These are phyloP conservation scores for Trichosporon faecale DNA, from an alignment of 1,284 basidiomycete genomes.

Conservation along the genomic window DNA sequence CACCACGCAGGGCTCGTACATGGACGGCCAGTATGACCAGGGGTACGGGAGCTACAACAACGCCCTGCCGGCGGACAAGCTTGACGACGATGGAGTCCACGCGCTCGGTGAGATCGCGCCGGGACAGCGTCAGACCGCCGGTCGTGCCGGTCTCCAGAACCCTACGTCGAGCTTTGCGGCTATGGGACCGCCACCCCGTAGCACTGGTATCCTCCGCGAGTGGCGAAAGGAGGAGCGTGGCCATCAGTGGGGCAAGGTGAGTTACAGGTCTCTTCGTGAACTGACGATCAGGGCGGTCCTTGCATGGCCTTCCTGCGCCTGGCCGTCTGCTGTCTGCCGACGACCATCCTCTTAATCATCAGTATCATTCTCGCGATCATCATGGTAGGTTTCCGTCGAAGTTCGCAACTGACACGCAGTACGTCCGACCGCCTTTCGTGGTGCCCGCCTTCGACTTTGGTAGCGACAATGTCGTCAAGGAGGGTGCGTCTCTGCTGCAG, in stretches of 20 bases:
- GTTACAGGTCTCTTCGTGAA: slow-evolving; percentile 15
- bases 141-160: slow-evolving; percentile 34
- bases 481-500: slow-evolving; percentile 11
- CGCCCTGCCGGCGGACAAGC: slow-evolving; percentile 34
- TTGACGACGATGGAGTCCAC: slow-evolving; percentile 21
- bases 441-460: slow-evolving; percentile 3
- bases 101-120: slow-evolving; percentile 17
- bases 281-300: slow-evolving; percentile 43
- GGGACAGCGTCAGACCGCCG: slow-evolving; percentile 32
- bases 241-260: slow-evolving; percentile 49
- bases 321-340: slow-evolving; percentile 53
- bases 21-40: slow-evolving; percentile 12
- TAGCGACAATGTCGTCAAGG: slow-evolving; percentile 4
- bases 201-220: slow-evolving; percentile 50
- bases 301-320: slow-evolving; percentile 30
- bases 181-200: slow-evolving; percentile 49
- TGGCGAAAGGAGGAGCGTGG: slow-evolving; percentile 53
- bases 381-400: slow-evolving; percentile 58
- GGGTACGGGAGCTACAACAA: slow-evolving; percentile 17
- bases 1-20: background rate
- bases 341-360: slow-evolving; percentile 57
- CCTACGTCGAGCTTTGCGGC: slow-evolving; percentile 38
- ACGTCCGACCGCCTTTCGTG: background rate
- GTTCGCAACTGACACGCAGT: background rate
- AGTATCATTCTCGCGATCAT: slow-evolving; percentile 68